Evolutionary conservation across 1,139 yeast genomes (phyloP), one percentile per base, ranked within the genome.

Genomic region (Hyphopichia buzzinii): DNA sequence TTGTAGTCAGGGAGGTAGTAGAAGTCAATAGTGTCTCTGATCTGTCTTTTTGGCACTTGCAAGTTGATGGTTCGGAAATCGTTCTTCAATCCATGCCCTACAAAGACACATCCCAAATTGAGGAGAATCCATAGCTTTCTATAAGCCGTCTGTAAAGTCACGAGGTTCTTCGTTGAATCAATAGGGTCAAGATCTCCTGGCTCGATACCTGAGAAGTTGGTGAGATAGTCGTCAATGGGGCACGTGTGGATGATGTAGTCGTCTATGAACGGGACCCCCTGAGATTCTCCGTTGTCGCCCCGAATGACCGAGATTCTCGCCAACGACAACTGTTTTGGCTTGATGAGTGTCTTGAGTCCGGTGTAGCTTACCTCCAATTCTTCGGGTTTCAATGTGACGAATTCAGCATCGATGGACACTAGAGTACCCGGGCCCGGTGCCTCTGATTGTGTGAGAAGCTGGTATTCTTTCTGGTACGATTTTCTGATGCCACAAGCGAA

Each of bases 371-470:
- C 77, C 52, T 90, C 97, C 30, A 80, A 75, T 46, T 84, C 81
- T 48, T 90, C 97, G 5, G 86, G 87, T 38, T 80, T 79, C 26
- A 90, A 58, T 31, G 83, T 77, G 5, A 94, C 97, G 67, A 94
- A 94, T 58, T 94, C 99, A 0, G 99, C 97, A 67, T 94, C 99
- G 39, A 94, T 84, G 0, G 98, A 98, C 13, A 90, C 81, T 29
- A 89, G 59, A 1, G 87, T 70, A 0, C 96, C 96, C 0, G 82
- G 75, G 17, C 54, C 51, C 2, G 96, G 95, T 0, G 88, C 86
- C 49, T 85, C 92, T 31, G 73, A 72, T 15, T 62, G 59, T 0
- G 89, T 79, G 37, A 88, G 63, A 13, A 85, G 65, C 47, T 77
- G 73, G 55, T 84, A 87, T 44, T 86, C 89, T 37, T 74, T 70